These are phyloP conservation scores for Przewalskia tangutica DNA, from an alignment of 257 asterid species.

Conservation along the genomic window DNA sequence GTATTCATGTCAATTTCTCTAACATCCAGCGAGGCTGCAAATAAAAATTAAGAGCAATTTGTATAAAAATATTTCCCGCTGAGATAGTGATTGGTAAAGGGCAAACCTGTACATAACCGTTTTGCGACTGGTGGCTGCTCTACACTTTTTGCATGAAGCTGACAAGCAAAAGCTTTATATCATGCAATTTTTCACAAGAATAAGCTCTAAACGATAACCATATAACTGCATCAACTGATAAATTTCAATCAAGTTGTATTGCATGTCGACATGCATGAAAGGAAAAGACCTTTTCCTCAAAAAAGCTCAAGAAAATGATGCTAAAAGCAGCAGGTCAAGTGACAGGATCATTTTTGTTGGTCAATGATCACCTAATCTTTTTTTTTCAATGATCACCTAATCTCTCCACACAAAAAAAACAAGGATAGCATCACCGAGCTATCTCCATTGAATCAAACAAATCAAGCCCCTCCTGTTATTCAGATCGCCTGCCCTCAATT, in stretches of 20 bases:
- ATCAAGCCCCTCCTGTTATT: not conserved
- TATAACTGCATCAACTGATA: not conserved
- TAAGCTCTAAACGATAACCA: not conserved
- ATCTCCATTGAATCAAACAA: not conserved
- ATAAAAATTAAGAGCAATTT: constrained; percentile 9
- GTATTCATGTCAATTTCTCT: constrained; percentile 32
- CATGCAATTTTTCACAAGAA: not conserved
- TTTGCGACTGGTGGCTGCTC: constrained; percentile 56
- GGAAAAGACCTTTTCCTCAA: not conserved
- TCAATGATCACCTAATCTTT: not conserved
- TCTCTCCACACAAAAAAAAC: not conserved
- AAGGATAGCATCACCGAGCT: not conserved
- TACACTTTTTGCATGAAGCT: constrained; percentile 90
- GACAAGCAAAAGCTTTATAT: constrained; percentile 22
- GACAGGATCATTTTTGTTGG: not conserved
- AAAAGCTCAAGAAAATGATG: not conserved
- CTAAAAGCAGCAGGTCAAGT: not conserved
- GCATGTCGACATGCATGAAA: not conserved
- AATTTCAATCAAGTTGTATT: not conserved
- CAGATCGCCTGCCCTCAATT: not conserved
- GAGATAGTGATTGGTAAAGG: constrained; percentile 8
- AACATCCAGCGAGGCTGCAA: constrained; percentile 45
- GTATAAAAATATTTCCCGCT: constrained; percentile 7
- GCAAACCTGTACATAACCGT: constrained; percentile 62
- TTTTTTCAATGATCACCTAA: not conserved